Conservation (phyloP, 2,329 filamentous ascomycete genomes). For the Epichloe festucae region DNA sequence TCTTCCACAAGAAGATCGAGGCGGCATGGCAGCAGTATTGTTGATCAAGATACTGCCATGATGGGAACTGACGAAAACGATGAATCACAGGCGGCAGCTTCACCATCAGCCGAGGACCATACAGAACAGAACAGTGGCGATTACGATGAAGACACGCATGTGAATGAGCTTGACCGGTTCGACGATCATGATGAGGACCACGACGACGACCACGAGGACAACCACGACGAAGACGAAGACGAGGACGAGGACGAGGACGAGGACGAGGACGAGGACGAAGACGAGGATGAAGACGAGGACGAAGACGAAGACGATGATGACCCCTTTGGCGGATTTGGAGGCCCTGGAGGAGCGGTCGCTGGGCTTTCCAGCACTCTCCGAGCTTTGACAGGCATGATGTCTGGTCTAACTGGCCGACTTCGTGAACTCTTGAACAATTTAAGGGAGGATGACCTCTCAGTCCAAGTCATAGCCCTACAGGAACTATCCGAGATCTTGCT, state of each 20-base stretch:
- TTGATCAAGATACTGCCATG: conserved; percentile 57
- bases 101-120: conserved; percentile 22
- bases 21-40: conserved; percentile 36
- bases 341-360: conserved; percentile 46
- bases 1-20: conserved; percentile 36
- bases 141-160: conserved; percentile 15
- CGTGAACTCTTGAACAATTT: conserved; percentile 66
- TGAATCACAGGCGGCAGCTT: conserved; percentile 27
- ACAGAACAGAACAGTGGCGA: conserved; percentile 26
- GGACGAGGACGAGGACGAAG: conserved; percentile 8
- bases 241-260: neutral
- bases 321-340: conserved; percentile 56
- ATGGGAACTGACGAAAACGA: conserved; percentile 50
- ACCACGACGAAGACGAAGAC: conserved; percentile 23
- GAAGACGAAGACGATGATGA: conserved; percentile 56
- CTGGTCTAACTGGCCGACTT: conserved; percentile 65
- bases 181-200: conserved; percentile 25
- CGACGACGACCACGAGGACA: conserved; percentile 14
- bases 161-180: conserved; percentile 23
- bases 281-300: conserved; percentile 41
- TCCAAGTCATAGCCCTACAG: conserved; percentile 84
- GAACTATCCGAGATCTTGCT: conserved; percentile 87
- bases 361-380: conserved; percentile 70
- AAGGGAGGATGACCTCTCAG: conserved; percentile 71
- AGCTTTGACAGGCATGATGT: conserved; percentile 85